Evolutionary conservation across 2,329 filamentous ascomycete species (phyloP).

Genomic region (Neospermospora avenae): DNA sequence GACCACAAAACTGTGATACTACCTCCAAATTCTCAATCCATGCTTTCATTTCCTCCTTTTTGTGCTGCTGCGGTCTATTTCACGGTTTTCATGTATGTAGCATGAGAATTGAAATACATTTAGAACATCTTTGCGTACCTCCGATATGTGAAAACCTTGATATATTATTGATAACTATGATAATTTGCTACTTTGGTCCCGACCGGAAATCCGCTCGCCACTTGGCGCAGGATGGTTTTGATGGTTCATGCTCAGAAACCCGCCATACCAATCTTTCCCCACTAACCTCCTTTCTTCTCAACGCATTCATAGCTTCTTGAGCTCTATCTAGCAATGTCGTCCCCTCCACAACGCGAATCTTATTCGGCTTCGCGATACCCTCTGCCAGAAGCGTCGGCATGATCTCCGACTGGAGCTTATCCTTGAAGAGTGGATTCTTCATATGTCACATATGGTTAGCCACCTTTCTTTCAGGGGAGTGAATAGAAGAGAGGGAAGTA

Average conservation of each 20-base stretch:
- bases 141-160: too few species aligned
- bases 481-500: neutral
- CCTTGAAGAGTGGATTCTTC: conserved; percentile 40
- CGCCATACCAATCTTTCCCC: conserved; percentile 42
- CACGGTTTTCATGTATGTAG: conserved; percentile 31
- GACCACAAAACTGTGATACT: conserved; percentile 25
- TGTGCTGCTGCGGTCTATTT: conserved; percentile 23
- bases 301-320: conserved; percentile 41
- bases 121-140: too few species aligned
- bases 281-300: conserved; percentile 43
- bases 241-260: conserved; percentile 32
- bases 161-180: too few species aligned
- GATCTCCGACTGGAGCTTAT: conserved; percentile 27
- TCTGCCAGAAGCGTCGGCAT: conserved; percentile 35
- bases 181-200: too few species aligned
- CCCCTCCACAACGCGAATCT: conserved; percentile 40
- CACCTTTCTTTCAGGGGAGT: neutral
- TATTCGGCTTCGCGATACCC: conserved; percentile 41
- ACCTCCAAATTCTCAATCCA: conserved; percentile 18
- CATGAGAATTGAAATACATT: conserved; percentile 32
- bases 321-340: conserved; percentile 35
- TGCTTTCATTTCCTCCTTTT: conserved; percentile 21
- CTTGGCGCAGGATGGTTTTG: too few species aligned
- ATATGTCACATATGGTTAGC: neutral
- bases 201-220: too few species aligned